Evolutionary conservation across 768 basidiomycete species (phyloP).

Genomic region (Termitomyces sp.): DNA sequence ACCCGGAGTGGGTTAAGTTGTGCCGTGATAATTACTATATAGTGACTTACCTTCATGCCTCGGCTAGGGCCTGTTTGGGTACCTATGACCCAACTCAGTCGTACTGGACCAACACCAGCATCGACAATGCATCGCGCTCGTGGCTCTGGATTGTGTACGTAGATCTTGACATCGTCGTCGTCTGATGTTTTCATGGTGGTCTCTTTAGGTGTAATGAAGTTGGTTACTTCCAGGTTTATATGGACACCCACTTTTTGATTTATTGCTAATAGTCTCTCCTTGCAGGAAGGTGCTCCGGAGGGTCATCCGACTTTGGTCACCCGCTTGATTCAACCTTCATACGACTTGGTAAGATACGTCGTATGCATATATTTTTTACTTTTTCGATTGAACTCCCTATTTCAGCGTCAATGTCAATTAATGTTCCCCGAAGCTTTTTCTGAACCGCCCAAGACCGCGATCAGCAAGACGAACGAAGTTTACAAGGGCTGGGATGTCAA

Average conservation of each 20-base stretch:
- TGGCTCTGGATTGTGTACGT: conserved; percentile 70
- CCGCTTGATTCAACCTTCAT: conserved; percentile 46
- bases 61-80: conserved; percentile 33
- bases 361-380: not conserved
- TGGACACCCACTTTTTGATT: not conserved
- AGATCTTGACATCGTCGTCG: not conserved
- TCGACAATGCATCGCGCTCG: conserved; percentile 54
- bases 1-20: conserved; percentile 38
- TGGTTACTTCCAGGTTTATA: conserved; percentile 45
- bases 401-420: conserved; percentile 61
- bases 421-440: conserved; percentile 62
- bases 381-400: not conserved
- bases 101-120: conserved; percentile 47
- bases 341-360: conserved; percentile 40
- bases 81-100: conserved; percentile 31
- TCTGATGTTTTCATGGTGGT: not conserved
- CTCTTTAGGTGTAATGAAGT: conserved; percentile 57
- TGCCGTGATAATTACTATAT: not conserved
- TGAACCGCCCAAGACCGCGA: conserved; percentile 36
- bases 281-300: conserved; percentile 36
- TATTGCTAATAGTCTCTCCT: not conserved
- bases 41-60: not conserved
- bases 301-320: conserved; percentile 42
- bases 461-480: conserved; percentile 33
- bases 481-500: conserved; percentile 63